A percentile compares a stretch with the other conserved stretches of the same genome.
Evolutionary conservation across 768 basidiomycete genomes (phyloP).

Genomic region (Xerocomus brunneocitrinus): DNA sequence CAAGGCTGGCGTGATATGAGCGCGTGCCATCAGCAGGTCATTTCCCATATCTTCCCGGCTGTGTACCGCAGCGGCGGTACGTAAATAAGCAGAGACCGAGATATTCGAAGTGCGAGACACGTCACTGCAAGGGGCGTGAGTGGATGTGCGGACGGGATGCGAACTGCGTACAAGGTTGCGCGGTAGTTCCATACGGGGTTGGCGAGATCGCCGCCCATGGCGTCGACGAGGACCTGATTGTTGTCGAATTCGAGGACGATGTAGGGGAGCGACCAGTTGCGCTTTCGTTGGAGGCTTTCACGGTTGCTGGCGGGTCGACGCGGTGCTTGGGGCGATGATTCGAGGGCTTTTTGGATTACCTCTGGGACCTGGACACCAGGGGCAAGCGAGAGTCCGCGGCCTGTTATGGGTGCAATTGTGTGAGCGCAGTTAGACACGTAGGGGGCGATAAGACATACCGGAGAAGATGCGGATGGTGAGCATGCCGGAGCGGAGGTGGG

Average conservation of each 20-base stretch:
- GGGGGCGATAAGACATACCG: constrained; percentile 42
- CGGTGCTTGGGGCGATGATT: constrained; percentile 49
- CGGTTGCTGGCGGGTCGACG: constrained; percentile 67
- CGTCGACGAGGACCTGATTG: constrained; percentile 96
- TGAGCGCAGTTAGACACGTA: constrained; percentile 5
- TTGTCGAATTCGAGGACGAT: constrained; percentile 97
- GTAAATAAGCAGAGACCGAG: constrained; percentile 85
- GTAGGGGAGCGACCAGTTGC: constrained; percentile 93
- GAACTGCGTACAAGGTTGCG: constrained; percentile 78
- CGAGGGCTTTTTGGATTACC: constrained; percentile 78
- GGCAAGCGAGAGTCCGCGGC: constrained; percentile 77
- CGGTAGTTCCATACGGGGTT: constrained; percentile 95
- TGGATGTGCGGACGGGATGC: background rate
- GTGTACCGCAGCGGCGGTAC: constrained; percentile 67
- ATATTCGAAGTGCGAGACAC: constrained; percentile 93
- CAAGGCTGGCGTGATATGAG: constrained; percentile 81
- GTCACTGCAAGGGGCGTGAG: constrained; percentile 54
- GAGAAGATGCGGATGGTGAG: constrained; percentile 96
- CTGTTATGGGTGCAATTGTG: constrained; percentile 30
- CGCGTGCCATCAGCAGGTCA: constrained; percentile 89
- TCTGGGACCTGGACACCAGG: constrained; percentile 77
- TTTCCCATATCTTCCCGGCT: constrained; percentile 95
- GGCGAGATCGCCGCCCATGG: constrained; percentile 87
- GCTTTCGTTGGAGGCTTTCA: constrained; percentile 89
- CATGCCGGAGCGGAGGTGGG: constrained; percentile 79